Base-by-base conservation (phyloP, 148 eudicot species). In the Vaccinium corymbosum region DNA sequence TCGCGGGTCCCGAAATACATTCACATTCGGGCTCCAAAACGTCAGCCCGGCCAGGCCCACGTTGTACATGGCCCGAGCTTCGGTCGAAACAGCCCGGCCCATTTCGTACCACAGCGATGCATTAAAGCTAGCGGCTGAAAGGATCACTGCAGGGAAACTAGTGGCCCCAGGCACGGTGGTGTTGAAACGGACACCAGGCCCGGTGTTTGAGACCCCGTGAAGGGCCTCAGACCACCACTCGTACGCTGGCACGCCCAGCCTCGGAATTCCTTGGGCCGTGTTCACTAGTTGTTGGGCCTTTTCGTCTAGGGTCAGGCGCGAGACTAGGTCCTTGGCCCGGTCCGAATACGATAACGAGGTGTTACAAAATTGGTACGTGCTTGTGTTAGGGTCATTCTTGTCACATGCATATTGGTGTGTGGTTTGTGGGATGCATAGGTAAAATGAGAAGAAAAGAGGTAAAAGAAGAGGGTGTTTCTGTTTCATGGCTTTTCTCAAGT, bases 201-300 rank as follows among this genome's bases (percentile, higher is more conserved):
- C 89, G 4, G 84, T 53, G 68, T 87, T 74, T 13, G 94, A 84
- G n/a, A 93, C 92, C 0, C 95, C 95, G 42, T 93, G 93, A 7
- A 93, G 86, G 20, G 95, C 95, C 80, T 93, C 95, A 0, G 93
- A 91, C 95, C 95, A 93, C 95, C 95, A 93, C 82, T 93, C 86
- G 50, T 93, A 93, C 0, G 84, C 10, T 0, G 92, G 90, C 22
- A 93, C 25, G 6, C 91, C 91, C n/a, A 93, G 88, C 35, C 91
- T 56, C 0, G 90, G 82, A n/a, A 92, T 76, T 4, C 89, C 93
- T 12, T 75, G 38, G 38, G 93, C 91, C 16, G 12, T 51, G 86
- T 87, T 90, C 3, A 87, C 90, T 42, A 92, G 85, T 22, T 90
- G 90, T 12, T 75, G 48, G 3, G 83, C 87, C 55, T 92, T 92